Base-by-base conservation (phyloP, 345 rosid species). In the Murraya koenigii region DNA sequence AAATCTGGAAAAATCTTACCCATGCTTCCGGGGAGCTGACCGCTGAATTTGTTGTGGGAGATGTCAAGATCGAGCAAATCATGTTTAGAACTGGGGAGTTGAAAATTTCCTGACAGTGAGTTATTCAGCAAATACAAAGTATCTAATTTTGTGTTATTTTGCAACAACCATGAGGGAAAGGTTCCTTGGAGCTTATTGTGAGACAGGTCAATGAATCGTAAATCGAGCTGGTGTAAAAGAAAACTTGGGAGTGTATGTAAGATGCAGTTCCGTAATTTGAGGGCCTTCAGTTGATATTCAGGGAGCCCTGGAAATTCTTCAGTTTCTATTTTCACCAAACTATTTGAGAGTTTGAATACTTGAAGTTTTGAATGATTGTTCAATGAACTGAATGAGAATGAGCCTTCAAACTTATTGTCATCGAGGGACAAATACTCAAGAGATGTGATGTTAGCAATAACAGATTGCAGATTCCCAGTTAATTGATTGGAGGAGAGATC, bases 361-460 rank as follows among this genome's bases (percentile, higher is more conserved):
- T 60, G 65, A 13, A 26, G 65, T 14, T 60, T 60, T 25, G 65
- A 60, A 60, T 25, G 65, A 30, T 60, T 11, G 2, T 5, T 14
- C 33, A 60, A 15, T 60, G 15, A 60, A 60, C 3, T 9, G 65
- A 60, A 11, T 25, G 65, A 60, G 8, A 28, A 0, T 4, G 69
- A 41, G 20, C 75, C 26, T 36, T 74, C 19, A 0, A 83, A 58
- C 0, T 7, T 35, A 3, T 80, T 83, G 8, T 58, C 0, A 1
- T 77, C 69, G 3, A 83, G 74, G 13, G 65, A 26, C 6, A 60
- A 25, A 60, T 60, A 60, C 17, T 60, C 65, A 32, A 63, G 67
- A 14, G 75, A 66, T 44, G 8, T 35, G 7, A 68, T 77, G 25
- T 15, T 58, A 2, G 35, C 3, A 33, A 78, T 41, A 5, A 78